Conservation (phyloP, 371 early-diverging fungal genomes). For the Mucor velutinosus region DNA sequence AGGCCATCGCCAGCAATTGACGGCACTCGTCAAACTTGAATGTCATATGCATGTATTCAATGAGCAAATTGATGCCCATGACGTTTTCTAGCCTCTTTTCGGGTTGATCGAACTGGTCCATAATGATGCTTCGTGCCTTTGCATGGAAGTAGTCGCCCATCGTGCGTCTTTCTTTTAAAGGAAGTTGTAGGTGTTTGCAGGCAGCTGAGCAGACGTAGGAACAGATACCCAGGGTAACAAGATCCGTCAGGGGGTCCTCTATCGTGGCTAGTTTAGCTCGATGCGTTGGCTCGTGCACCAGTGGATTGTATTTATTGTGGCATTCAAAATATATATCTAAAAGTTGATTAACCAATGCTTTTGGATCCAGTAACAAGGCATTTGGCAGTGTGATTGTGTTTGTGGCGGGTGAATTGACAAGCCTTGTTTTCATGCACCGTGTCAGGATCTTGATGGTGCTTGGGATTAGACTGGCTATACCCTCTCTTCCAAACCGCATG, state of each 20-base stretch:
- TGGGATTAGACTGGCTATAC: not conserved
- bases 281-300: slow-evolving; percentile 16
- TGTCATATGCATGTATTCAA: slow-evolving; percentile 14
- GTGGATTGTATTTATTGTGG: slow-evolving; percentile 4
- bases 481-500: not conserved
- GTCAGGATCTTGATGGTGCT: not conserved
- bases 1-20: slow-evolving; percentile 4
- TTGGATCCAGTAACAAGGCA: not conserved
- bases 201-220: slow-evolving; percentile 12
- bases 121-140: slow-evolving; percentile 11
- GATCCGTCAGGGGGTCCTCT: slow-evolving; percentile 5
- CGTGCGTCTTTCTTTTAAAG: not conserved
- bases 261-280: not conserved
- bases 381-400: not conserved
- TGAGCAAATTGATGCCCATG: slow-evolving; percentile 8
- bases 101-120: slow-evolving; percentile 22
- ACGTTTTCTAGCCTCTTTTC: slow-evolving; percentile 26
- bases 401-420: not conserved
- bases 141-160: slow-evolving; percentile 19
- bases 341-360: not conserved
- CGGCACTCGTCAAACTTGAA: slow-evolving; percentile 10
- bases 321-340: slow-evolving; percentile 17
- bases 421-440: not conserved
- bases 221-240: slow-evolving; percentile 14
- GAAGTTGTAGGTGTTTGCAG: slow-evolving; percentile 6